Evolutionary conservation across 2,329 filamentous ascomycete species (phyloP), one percentile per base, ranked within the genome.

Genomic region (Colletotrichum kahawae): DNA sequence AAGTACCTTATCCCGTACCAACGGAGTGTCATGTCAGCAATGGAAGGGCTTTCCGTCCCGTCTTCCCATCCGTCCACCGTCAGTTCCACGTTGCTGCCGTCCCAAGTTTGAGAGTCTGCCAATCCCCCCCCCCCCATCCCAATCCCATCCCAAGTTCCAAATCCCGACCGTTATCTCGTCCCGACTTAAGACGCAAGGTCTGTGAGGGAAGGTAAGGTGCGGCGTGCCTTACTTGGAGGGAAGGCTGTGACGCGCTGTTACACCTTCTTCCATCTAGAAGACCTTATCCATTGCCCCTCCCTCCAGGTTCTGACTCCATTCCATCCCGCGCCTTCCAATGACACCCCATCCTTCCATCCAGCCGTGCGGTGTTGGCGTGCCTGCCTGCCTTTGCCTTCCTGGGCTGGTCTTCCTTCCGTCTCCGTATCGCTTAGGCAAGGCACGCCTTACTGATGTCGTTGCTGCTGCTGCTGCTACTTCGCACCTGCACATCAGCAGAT

Each of bases 131-230:
- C 38, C 38, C 29, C 29, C 24, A 24, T 24, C 29, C 29, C 29
- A 29, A 5, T 29, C 56, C 56, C 27, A 69, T 29, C 9, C 57
- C 10, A 31, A 60, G 18, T 56, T 34, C 56, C 51, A 33, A 66
- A 74, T 66, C 67, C 60, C 62, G 51, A 63, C 62, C 72, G 21
- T 67, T 67, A 75, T 34, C 68, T 66, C 62, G 56, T 71, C 54
- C 43, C 56, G 68, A 70, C 62, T 29, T 71, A 72, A 67, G 21
- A 38, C 60, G 18, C 56, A 59, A 31, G 56, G 56, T 59, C 57
- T 60, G 57, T 33, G 13, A 12, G 33, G 34, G 18, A 21, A 18
- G 51, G 51, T 56, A 27, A 56, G 24, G 56, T 63, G n/a, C 16
- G 34, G 16, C 31, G 13, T 38, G 33, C 33, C 38, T 48, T n/a